Conservation (phyloP, 1,284 basidiomycete species). For the Farysia itapuensis region DNA sequence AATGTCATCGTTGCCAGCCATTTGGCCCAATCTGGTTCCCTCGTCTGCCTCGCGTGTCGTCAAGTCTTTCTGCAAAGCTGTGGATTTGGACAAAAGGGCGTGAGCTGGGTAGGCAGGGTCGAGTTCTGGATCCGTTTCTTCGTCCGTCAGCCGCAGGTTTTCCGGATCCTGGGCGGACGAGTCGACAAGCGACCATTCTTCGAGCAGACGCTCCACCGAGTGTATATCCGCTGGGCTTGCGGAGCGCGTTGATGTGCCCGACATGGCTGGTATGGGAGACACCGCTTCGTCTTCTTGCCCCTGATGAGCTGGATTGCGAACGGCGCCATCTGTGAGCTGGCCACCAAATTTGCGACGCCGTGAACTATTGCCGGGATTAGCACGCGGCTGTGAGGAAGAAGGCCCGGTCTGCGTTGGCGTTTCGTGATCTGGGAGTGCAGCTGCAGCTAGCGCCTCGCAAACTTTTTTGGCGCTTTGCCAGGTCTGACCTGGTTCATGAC, state of each 20-base stretch:
- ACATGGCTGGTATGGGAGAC: too few relatives aligned
- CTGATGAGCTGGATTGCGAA: neutral
- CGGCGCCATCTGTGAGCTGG: neutral
- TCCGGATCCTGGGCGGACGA: conserved; percentile 13
- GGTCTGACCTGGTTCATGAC: conserved; percentile 37
- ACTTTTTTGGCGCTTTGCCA: conserved; percentile 36
- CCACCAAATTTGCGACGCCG: neutral
- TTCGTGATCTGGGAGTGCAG: conserved; percentile 2
- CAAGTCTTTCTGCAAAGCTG: neutral
- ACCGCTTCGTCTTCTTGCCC: too few relatives aligned
- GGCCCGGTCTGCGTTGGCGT: too few relatives aligned
- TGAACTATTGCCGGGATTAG: too few relatives aligned
- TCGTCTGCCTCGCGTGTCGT: neutral
- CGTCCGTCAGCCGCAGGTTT: conserved; percentile 38
- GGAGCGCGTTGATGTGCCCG: neutral
- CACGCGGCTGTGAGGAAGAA: too few relatives aligned
- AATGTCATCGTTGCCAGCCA: conserved; percentile 2
- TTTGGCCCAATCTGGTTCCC: conserved; percentile 7
- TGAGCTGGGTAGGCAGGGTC: conserved; percentile 6
- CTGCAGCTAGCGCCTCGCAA: conserved; percentile 30
- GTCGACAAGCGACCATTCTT: conserved; percentile 36
- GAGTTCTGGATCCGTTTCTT: conserved; percentile 14
- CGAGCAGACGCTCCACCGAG: conserved; percentile 25
- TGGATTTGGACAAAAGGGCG: neutral
- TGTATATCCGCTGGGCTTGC: conserved; percentile 5